Conservation (phyloP, 2,329 filamentous ascomycete species). For the Fusarium sambucinum region DNA sequence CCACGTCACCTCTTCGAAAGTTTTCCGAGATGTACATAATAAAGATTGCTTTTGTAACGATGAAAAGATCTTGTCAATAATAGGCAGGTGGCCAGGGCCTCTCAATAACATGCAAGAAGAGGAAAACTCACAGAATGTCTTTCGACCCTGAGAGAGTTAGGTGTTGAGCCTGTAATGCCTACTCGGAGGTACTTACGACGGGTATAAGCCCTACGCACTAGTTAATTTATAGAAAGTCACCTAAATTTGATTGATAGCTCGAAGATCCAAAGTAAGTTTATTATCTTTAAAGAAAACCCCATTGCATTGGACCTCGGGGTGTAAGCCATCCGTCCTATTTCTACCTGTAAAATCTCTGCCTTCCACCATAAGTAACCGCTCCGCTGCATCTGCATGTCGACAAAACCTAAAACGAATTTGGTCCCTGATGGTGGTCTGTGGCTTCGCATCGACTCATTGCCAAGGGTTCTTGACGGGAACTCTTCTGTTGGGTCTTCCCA, state of each 20-base stretch:
- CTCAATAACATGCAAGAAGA: not conserved
- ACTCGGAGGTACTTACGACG: not conserved
- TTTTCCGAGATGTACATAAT: not conserved
- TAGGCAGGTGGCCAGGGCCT: not conserved
- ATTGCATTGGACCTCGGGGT: not conserved
- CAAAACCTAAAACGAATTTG: not conserved
- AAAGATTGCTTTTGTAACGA: not conserved
- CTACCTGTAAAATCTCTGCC: not conserved
- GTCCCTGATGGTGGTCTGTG: constrained; percentile 8
- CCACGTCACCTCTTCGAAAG: constrained; percentile 3
- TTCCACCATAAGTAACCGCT: not conserved
- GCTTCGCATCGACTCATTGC: not conserved
- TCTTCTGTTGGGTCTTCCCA: constrained; percentile 24
- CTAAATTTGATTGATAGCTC: not conserved
- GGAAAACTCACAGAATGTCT: not conserved
- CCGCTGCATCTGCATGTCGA: constrained; percentile 12
- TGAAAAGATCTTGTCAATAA: not conserved
- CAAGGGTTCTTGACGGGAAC: constrained; percentile 17
- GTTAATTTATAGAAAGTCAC: not conserved
- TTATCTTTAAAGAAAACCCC: not conserved
- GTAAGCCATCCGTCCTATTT: not conserved
- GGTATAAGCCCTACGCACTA: not conserved
- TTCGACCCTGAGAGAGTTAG: not conserved
- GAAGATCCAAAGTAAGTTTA: not conserved
- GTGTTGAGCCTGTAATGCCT: no score